Base-by-base conservation (phyloP, 2,329 filamentous ascomycete species). In the Aspergillus versicolor region DNA sequence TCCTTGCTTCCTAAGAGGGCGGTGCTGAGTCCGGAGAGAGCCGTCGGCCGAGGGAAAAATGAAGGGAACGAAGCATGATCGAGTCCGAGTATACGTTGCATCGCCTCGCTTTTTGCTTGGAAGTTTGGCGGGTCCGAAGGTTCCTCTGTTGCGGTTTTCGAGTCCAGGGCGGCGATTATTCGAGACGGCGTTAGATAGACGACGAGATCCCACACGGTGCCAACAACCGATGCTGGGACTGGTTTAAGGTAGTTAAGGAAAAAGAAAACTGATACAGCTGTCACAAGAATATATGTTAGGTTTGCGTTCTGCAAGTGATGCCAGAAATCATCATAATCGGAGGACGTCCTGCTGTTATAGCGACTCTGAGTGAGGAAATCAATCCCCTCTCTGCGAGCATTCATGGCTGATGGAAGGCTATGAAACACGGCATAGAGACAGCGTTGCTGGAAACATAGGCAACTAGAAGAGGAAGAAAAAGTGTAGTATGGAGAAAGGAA, bases 41-140 rank as follows among this genome's bases (percentile, higher is more conserved):
- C 81, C 40, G 77, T 79, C 2, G 86, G 71, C 19, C 82, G 80
- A 54, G 82, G 81, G 55, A 82, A 81, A 34, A 85, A 81, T 3
- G 80, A 85, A 64, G 83, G 80, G 40, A 85, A 81, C 13, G 85
- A 83, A 6, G 81, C 81, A 47, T 77, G 79, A 63, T 85, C 82
- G 59, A 88, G 67, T 2, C 86, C 83, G 34, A 91, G 71, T 32
- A 91, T 79, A 59, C 84, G 82, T 64, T 82, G 80, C 75, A 91
- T 81, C 9, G 82, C 80, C 63, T 87, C 82, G 68, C 84, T 86
- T 73, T 91, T 92, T 24, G 82, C 81, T 44, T 71, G 63, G 27
- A 72, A 68, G n/a, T 62, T 69, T 66, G 67, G 66, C 47, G 61
- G 63, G 42, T 59, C 63, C 24, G 54, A 42, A 73, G 80, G 63